phyloP scores from a whole-genome alignment of 768 basidiomycete species.

The Mycena kentingensis region DNA sequence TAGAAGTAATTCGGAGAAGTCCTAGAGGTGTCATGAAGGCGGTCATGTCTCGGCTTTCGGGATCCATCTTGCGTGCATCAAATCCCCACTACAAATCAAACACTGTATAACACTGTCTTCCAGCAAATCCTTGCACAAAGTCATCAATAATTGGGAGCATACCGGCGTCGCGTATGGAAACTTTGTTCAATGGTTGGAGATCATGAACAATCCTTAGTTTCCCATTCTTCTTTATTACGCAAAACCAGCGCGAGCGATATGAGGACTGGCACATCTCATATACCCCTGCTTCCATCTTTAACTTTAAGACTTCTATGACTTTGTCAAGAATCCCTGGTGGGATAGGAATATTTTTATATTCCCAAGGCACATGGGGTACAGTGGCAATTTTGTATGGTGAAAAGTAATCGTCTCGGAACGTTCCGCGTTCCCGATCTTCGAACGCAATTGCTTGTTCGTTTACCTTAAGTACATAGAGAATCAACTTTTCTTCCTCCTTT shows the following conservation, averaged over 20 bases:
- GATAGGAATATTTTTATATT: constrained; percentile 25
- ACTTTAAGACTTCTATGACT: constrained; percentile 21
- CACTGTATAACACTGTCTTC: constrained; percentile 17
- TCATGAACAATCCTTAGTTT: constrained; percentile 30
- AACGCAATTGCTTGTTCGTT: constrained; percentile 30
- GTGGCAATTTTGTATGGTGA: no score
- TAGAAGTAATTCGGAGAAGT: no score
- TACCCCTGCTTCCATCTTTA: no score
- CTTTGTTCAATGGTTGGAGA: no score
- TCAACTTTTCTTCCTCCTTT: constrained; percentile 24
- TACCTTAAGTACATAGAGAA: constrained; percentile 11
- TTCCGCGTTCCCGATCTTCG: no score
- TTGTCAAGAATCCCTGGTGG: constrained; percentile 31
- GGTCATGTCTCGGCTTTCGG: constrained; percentile 23
- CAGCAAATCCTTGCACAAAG: constrained; percentile 24
- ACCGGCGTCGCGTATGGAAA: no score
- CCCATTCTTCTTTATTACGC: constrained; percentile 26
- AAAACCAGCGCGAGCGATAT: no score
- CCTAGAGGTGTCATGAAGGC: no score
- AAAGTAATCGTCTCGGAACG: no score
- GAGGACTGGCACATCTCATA: no score
- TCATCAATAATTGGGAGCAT: no score
- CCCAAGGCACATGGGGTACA: constrained; percentile 24
- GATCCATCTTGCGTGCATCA: constrained; percentile 18
- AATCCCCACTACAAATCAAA: constrained; percentile 24